phyloP scores from a whole-genome alignment of 2,329 filamentous ascomycete species.

The Aspergillus sp. region DNA sequence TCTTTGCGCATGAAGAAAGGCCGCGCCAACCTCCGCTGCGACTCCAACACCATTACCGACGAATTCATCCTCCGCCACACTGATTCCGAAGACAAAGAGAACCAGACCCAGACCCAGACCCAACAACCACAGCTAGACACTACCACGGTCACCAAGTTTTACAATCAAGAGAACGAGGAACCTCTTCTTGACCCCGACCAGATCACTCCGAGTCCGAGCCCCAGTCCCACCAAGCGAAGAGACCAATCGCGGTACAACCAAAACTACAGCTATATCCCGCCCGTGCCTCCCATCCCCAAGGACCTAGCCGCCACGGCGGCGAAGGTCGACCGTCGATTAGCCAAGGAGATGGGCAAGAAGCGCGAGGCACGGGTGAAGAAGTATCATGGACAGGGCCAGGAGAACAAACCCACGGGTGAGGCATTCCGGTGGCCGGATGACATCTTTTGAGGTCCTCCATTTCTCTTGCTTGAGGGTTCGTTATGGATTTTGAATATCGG shows the following conservation, averaged over 20 bases:
- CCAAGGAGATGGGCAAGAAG: constrained; percentile 23
- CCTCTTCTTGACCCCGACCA: constrained; percentile 17
- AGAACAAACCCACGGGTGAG: constrained; percentile 13
- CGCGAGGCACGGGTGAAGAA: constrained; percentile 5
- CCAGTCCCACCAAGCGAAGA: constrained; percentile 16
- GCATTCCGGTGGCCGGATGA: constrained; percentile 47
- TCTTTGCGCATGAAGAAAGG: constrained; percentile 26
- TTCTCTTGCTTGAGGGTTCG: neutral
- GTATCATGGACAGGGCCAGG: constrained; percentile 7
- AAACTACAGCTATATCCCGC: constrained; percentile 36
- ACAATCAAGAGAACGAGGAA: constrained; percentile 10
- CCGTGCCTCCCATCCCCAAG: constrained; percentile 41
- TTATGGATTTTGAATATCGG: no score
- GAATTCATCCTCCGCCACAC: neutral
- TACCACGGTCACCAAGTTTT: constrained; percentile 10
- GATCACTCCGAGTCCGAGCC: constrained; percentile 13
- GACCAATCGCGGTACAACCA: constrained; percentile 1
- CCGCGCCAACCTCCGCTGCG: constrained; percentile 21
- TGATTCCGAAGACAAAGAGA: constrained; percentile 16
- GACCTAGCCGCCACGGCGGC: constrained; percentile 30
- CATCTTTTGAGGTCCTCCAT: constrained; percentile 34
- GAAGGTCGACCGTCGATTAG: constrained; percentile 24
- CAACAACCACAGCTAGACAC: constrained; percentile 7
- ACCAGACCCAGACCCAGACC: constrained; percentile 1
- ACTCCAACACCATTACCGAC: constrained; percentile 3